A percentile compares a stretch with the other conserved stretches of the same genome.
These are phyloP conservation scores for Casuarina equisetifolia DNA, from an alignment of 306 rosid genomes.

Conservation along the genomic window DNA sequence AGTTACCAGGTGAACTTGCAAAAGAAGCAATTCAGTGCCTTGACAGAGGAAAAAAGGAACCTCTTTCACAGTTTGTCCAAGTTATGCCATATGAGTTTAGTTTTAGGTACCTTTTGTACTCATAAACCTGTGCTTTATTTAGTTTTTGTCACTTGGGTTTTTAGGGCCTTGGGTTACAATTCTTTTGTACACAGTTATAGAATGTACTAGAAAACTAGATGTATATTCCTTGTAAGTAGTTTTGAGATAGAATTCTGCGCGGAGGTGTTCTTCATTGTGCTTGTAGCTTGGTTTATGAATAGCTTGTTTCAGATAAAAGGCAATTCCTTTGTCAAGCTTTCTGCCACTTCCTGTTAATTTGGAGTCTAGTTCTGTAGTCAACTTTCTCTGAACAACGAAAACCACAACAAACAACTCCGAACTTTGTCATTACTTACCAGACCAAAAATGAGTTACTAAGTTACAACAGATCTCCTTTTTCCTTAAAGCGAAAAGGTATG, in stretches of 20 bases:
- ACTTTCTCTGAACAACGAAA: background rate
- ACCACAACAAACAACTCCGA: background rate
- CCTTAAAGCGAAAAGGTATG: too few relatives aligned
- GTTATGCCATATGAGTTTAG: slow-evolving; percentile 82
- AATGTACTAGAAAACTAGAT: slow-evolving; percentile 11
- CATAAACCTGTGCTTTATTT: slow-evolving; percentile 20
- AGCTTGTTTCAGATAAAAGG: background rate
- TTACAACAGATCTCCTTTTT: too few relatives aligned
- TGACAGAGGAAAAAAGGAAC: slow-evolving; percentile 53
- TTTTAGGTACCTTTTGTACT: slow-evolving; percentile 86
- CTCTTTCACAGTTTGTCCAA: slow-evolving; percentile 72
- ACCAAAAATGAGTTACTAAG: too few relatives aligned
- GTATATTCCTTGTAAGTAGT: slow-evolving; percentile 31
- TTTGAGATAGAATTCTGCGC: background rate
- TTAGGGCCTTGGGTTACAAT: slow-evolving; percentile 34
- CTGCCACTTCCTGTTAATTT: background rate
- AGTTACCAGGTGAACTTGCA: slow-evolving; percentile 76
- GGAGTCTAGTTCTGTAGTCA: background rate
- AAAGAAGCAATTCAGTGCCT: slow-evolving; percentile 82
- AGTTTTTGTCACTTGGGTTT: slow-evolving; percentile 19
- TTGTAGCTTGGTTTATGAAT: background rate
- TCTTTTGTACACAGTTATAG: slow-evolving; percentile 52
- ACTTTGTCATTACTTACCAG: too few relatives aligned
- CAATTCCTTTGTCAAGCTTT: background rate
- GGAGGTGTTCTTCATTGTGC: background rate